These are phyloP conservation scores for Talaromyces marneffei DNA, from an alignment of 2,329 filamentous ascomycete species.

Conservation along the genomic window DNA sequence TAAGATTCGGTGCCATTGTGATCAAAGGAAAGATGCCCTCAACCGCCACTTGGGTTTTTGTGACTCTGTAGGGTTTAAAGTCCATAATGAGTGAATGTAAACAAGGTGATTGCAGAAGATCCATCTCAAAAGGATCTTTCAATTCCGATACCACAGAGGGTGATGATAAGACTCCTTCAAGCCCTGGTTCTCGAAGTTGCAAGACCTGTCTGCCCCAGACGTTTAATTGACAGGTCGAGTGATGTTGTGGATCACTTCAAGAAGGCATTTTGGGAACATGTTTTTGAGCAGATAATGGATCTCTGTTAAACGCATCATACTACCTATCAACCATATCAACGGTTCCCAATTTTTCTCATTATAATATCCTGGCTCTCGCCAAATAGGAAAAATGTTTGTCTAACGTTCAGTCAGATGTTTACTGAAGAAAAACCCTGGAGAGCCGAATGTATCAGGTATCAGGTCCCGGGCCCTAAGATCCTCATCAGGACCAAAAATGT, in stretches of 20 bases:
- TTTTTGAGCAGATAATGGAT: conserved; percentile 1
- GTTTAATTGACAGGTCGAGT: not conserved
- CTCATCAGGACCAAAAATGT: not conserved
- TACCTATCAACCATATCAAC: not conserved
- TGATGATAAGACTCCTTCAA: not conserved
- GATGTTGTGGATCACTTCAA: not conserved
- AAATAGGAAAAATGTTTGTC: not conserved
- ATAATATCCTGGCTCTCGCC: not conserved
- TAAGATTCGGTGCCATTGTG: conserved; percentile 5
- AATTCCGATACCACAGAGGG: not conserved
- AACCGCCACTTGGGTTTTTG: not conserved
- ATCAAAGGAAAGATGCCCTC: not conserved
- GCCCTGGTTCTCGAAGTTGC: not conserved
- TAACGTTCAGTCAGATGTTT: conserved; percentile 32
- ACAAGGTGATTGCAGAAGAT: not conserved
- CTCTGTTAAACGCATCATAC: not conserved
- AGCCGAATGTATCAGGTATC: conserved; percentile 1
- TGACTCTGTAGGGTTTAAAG: not conserved
- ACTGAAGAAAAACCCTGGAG: not conserved
- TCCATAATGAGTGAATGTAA: not conserved
- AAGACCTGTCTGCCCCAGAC: conserved; percentile 1
- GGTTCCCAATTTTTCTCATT: conserved; percentile 1
- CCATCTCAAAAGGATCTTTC: not conserved
- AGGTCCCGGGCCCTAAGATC: not conserved
- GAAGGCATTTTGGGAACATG: conserved; percentile 1